A percentile compares a stretch with the other conserved stretches of the same genome.
Conservation (phyloP, 2,329 filamentous ascomycete genomes). For the Fusarium sp. region DNA sequence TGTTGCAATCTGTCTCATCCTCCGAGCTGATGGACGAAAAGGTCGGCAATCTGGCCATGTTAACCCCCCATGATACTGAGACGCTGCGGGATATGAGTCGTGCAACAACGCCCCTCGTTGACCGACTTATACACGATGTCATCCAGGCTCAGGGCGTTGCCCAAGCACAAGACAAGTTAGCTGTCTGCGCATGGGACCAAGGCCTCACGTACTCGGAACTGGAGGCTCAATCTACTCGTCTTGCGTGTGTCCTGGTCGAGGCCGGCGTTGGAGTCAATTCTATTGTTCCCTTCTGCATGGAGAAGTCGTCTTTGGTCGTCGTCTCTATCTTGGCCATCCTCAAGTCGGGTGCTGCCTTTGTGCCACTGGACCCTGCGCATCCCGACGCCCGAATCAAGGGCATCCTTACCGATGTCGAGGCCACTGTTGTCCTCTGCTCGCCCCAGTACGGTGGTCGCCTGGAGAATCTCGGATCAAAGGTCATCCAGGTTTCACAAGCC, state of each 20-base stretch:
- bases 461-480: slow-evolving; percentile 13
- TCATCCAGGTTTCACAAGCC: slow-evolving; percentile 6
- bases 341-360: slow-evolving; percentile 23
- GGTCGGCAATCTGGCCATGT: background rate
- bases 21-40: background rate
- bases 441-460: slow-evolving; percentile 12
- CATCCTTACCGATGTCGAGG: slow-evolving; percentile 13
- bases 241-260: background rate
- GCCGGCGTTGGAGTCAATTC: slow-evolving; percentile 3
- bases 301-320: slow-evolving; percentile 21
- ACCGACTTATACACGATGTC: slow-evolving; percentile 22
- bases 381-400: slow-evolving; percentile 17
- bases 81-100: slow-evolving; percentile 13
- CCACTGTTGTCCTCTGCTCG: slow-evolving; percentile 1
- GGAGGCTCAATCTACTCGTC: slow-evolving; percentile 19
- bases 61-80: slow-evolving; percentile 13
- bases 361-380: slow-evolving; percentile 15
- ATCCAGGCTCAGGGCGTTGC: background rate
- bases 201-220: slow-evolving; percentile 59
- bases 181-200: slow-evolving; percentile 60
- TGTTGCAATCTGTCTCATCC: slow-evolving; percentile 15
- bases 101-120: background rate
- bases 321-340: slow-evolving; percentile 26
- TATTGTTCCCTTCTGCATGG: slow-evolving; percentile 30
- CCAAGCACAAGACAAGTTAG: slow-evolving; percentile 21